Percentiles rank a stretch among this genome's conserved stretches.
These are phyloP conservation scores for Phalaenopsis equestris DNA, from an alignment of 106 monocot genomes.

Conservation along the genomic window DNA sequence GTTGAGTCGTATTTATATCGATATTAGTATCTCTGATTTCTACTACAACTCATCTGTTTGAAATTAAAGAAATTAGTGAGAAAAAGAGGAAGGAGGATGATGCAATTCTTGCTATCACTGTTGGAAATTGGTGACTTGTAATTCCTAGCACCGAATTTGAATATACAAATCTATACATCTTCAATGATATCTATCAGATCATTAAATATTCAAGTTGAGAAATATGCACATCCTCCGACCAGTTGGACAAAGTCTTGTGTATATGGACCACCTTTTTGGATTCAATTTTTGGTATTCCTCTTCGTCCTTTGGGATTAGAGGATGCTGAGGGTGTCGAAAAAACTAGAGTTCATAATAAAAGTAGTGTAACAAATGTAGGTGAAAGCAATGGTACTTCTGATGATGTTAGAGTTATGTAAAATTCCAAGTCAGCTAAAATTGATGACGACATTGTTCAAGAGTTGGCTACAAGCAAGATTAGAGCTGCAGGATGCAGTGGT, in stretches of 20 bases:
- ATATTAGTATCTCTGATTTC: background rate
- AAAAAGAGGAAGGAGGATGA: slow-evolving; percentile 85
- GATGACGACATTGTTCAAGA: slow-evolving; percentile 19
- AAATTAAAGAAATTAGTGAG: slow-evolving; percentile 97
- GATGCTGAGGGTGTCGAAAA: slow-evolving; percentile 57
- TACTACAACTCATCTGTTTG: slow-evolving; percentile 64
- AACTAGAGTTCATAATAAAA: slow-evolving; percentile 35
- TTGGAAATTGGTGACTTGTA: slow-evolving; percentile 58
- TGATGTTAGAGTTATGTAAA: slow-evolving; percentile 20
- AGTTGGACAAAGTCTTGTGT: slow-evolving; percentile 78
- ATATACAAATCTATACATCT: slow-evolving; percentile 56
- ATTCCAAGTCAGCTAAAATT: slow-evolving; percentile 30
- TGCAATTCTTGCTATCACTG: slow-evolving; percentile 74
- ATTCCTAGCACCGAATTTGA: slow-evolving; percentile 72
- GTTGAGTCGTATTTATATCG: background rate
- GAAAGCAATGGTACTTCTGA: slow-evolving; percentile 27
- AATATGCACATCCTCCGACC: slow-evolving; percentile 69
- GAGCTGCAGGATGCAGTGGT: slow-evolving; percentile 22
- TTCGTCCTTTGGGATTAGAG: slow-evolving; percentile 43
- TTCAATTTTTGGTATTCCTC: slow-evolving; percentile 55
- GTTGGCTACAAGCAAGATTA: no score
- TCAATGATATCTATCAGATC: slow-evolving; percentile 72
- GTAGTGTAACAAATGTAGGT: slow-evolving; percentile 19
- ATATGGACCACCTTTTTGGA: slow-evolving; percentile 98
- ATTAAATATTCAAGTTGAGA: slow-evolving; percentile 88